Percentiles rank a stretch among this genome's conserved stretches.
Conservation (phyloP, 108 stramenopile species). For the Nitzschia sp. region DNA sequence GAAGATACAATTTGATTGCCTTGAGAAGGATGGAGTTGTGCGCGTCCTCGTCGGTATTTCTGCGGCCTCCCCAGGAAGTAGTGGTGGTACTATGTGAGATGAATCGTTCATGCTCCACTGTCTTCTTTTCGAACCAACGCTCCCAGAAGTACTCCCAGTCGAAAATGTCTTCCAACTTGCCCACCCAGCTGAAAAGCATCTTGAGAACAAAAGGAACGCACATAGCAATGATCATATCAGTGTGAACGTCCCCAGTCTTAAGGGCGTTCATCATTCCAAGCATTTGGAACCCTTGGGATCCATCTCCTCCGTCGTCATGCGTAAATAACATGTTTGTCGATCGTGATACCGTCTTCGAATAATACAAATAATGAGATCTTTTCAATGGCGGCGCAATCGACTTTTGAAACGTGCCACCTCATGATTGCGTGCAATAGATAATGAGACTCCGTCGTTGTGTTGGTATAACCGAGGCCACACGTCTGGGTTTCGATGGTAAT, state of each 20-base stretch:
- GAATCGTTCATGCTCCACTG: constrained; percentile 30
- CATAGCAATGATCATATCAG: constrained; percentile 76
- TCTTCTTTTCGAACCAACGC: neutral
- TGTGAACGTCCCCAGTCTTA: constrained; percentile 55
- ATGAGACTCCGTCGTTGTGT: too few relatives aligned
- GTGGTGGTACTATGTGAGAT: constrained; percentile 25
- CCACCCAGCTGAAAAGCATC: constrained; percentile 25
- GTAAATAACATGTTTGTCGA: too few relatives aligned
- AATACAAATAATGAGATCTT: too few relatives aligned
- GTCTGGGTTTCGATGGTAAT: too few relatives aligned
- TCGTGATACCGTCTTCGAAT: too few relatives aligned
- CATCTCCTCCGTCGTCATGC: too few relatives aligned
- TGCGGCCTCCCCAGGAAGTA: constrained; percentile 26
- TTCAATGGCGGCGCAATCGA: too few relatives aligned
- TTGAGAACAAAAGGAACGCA: constrained; percentile 55
- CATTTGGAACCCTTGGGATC: constrained; percentile 18
- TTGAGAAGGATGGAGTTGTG: constrained; percentile 53
- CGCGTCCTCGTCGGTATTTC: constrained; percentile 31
- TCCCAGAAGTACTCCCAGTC: neutral
- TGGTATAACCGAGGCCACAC: too few relatives aligned
- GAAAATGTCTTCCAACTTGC: constrained; percentile 8
- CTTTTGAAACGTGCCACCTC: too few relatives aligned
- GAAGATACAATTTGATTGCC: constrained; percentile 48
- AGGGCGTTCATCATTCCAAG: constrained; percentile 60
- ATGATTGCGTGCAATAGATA: too few relatives aligned